Percentiles rank a stretch among this genome's conserved stretches.
Evolutionary conservation across 75 land plant genomes (phyloP).

Genomic region (Ceratopteris richardii): DNA sequence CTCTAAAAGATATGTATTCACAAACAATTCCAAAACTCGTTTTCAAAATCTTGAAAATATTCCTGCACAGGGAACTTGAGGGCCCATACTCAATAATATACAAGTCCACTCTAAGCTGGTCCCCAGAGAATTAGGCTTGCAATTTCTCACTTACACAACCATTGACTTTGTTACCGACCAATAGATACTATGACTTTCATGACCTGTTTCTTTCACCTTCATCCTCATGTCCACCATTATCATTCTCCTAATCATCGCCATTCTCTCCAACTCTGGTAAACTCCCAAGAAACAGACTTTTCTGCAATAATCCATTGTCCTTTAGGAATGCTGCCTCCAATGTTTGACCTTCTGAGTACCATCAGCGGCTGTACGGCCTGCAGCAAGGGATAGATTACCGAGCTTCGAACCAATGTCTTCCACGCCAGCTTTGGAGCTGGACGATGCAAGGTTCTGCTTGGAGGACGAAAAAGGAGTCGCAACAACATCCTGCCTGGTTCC

Average conservation of each 20-base stretch:
- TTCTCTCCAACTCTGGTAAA: constrained; percentile 36
- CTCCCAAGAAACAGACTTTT: constrained; percentile 41
- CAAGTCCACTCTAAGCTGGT: constrained; percentile 55
- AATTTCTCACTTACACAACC: constrained; percentile 20
- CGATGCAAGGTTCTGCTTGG: too few relatives aligned
- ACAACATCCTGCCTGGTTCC: too few relatives aligned
- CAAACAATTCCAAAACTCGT: constrained; percentile 50
- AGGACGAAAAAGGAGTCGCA: too few relatives aligned
- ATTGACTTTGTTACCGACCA: constrained; percentile 21
- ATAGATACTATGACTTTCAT: constrained; percentile 24
- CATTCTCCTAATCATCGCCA: constrained; percentile 19
- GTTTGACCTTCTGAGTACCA: too few relatives aligned
- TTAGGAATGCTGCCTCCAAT: constrained; percentile 54
- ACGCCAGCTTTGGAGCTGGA: too few relatives aligned
- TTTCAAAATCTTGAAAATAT: constrained; percentile 33
- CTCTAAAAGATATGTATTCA: constrained; percentile 48
- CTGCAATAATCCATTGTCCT: constrained; percentile 65
- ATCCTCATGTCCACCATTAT: constrained; percentile 10
- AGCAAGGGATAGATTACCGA: too few relatives aligned
- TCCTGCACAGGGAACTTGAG: constrained; percentile 36
- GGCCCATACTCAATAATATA: constrained; percentile 51
- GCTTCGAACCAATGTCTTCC: too few relatives aligned
- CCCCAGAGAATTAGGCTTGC: constrained; percentile 33
- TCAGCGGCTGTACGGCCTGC: too few relatives aligned
- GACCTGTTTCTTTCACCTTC: not conserved